Evolutionary conservation across 2,329 filamentous ascomycete genomes (phyloP).

Genomic region (Daldinia sp.): DNA sequence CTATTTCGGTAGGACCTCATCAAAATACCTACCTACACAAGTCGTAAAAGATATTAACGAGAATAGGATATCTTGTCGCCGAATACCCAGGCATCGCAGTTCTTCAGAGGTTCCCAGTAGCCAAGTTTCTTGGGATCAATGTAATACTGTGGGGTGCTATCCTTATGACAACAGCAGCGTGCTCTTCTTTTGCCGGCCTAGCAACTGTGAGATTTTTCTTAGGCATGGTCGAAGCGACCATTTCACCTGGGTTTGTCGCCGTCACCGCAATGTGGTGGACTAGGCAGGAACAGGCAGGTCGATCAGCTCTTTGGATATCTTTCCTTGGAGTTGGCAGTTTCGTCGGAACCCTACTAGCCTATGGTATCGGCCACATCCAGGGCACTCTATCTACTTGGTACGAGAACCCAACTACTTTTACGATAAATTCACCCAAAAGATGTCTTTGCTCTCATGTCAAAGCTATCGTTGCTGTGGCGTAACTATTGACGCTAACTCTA

Average conservation of each 20-base stretch:
- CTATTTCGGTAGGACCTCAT: conserved; percentile 42
- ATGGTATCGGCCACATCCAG: conserved; percentile 41
- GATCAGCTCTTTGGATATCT: conserved; percentile 42
- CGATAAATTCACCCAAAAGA: background rate
- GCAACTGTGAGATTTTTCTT: conserved; percentile 41
- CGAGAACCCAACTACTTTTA: background rate
- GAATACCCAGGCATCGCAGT: conserved; percentile 57
- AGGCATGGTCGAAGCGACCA: conserved; percentile 44
- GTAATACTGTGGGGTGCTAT: conserved; percentile 57
- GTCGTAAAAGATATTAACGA: conserved; percentile 7
- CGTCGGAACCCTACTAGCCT: conserved; percentile 40
- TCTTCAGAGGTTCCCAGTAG: conserved; percentile 52
- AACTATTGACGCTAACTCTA: conserved; percentile 6
- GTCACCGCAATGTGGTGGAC: conserved; percentile 48
- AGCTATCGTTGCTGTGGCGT: background rate
- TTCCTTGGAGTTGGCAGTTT: conserved; percentile 44
- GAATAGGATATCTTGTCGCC: conserved; percentile 54
- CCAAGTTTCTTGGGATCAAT: conserved; percentile 53
- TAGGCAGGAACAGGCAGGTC: conserved; percentile 44
- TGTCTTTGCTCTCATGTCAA: background rate
- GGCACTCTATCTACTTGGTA: conserved; percentile 39
- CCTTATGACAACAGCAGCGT: conserved; percentile 44
- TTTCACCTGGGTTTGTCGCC: conserved; percentile 44
- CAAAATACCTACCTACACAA: no score
- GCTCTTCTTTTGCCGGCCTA: conserved; percentile 41